phyloP scores from a whole-genome alignment of 176 grass and related monocot species.

The Oryza brachyantha region DNA sequence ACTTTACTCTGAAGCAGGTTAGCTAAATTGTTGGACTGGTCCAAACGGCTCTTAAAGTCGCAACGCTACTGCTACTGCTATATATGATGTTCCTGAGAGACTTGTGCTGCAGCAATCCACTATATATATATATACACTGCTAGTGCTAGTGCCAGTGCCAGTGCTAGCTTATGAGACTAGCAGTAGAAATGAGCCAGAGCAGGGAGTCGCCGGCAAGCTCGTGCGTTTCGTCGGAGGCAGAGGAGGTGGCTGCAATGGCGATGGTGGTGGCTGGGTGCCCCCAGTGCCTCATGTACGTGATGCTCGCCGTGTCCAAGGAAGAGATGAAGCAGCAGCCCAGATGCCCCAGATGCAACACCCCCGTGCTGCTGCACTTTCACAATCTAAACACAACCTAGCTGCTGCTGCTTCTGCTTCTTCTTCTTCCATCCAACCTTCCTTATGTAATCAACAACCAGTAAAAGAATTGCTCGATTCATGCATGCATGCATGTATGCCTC shows the following conservation, averaged over 20 bases:
- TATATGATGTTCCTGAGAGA: no score
- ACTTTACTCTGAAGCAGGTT: neutral
- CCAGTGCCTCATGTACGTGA: constrained; percentile 54
- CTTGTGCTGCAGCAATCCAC: no score
- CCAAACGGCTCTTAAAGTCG: neutral
- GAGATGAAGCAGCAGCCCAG: constrained; percentile 40
- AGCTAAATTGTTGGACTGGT: neutral
- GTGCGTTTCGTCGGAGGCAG: constrained; percentile 35
- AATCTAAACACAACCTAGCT: neutral
- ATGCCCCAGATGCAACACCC: constrained; percentile 50
- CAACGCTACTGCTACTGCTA: neutral
- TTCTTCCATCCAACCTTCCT: neutral
- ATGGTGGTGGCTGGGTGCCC: constrained; percentile 51
- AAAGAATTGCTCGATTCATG: no score
- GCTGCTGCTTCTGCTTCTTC: neutral
- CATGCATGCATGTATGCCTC: no score
- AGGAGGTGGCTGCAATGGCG: neutral
- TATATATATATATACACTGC: no score
- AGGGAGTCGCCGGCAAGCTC: constrained; percentile 36
- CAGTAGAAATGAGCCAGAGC: neutral
- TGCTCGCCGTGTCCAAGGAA: constrained; percentile 38
- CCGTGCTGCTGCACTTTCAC: constrained; percentile 39
- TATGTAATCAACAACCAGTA: neutral
- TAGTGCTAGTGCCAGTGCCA: no score
- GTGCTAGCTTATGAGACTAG: no score